phyloP scores from a whole-genome alignment of 306 rosid genomes.

The Cucumis melo region DNA sequence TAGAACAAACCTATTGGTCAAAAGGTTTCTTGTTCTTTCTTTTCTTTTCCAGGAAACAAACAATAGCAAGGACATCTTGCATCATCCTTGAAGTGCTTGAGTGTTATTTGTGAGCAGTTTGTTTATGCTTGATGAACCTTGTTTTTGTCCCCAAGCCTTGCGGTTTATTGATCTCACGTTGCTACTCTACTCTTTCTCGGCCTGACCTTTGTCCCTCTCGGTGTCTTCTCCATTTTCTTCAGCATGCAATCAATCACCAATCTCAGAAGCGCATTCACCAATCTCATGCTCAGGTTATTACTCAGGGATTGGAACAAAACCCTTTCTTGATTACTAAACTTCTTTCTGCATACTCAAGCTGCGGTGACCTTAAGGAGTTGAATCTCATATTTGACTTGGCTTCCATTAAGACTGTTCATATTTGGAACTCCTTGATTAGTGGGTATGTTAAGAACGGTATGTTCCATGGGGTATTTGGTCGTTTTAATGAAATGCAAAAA shows the following conservation, averaged over 20 bases:
- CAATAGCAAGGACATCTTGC: background rate
- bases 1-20: constrained; percentile 22
- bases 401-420: constrained; percentile 23
- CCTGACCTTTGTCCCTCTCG: constrained; percentile 8
- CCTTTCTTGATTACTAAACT: constrained; percentile 51
- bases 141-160: constrained; percentile 3
- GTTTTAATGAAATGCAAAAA: constrained; percentile 39
- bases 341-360: constrained; percentile 50
- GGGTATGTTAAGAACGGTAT: constrained; percentile 31
- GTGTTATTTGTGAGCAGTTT: background rate
- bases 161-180: constrained; percentile 20
- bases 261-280: constrained; percentile 31
- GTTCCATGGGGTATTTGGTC: constrained; percentile 22
- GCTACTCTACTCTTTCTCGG: constrained; percentile 29
- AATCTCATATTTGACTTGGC: constrained; percentile 33
- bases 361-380: constrained; percentile 18
- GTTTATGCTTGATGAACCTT: constrained; percentile 13
- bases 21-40: too few relatives aligned
- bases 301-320: constrained; percentile 42
- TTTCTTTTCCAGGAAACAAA: too few relatives aligned
- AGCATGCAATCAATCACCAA: constrained; percentile 28
- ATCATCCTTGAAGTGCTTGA: background rate
- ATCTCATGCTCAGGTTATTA: constrained; percentile 49
- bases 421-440: constrained; percentile 59
- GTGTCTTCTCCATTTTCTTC: constrained; percentile 26